These are phyloP conservation scores for Colletotrichum euphorbiae DNA, from an alignment of 2,329 filamentous ascomycete species.

Conservation along the genomic window DNA sequence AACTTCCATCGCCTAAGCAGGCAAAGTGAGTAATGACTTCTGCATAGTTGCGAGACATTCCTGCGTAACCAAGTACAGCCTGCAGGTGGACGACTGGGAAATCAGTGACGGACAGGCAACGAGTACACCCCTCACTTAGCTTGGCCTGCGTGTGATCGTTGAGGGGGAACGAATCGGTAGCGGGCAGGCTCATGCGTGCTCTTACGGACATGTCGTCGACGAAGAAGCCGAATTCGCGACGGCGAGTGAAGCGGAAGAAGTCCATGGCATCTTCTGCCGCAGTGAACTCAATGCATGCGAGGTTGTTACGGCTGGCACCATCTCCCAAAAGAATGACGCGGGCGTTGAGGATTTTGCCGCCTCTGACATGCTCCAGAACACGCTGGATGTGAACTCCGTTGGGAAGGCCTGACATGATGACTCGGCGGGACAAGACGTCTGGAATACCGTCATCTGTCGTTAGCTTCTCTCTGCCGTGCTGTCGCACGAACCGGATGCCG, in stretches of 20 bases:
- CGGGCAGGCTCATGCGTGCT: constrained; percentile 1
- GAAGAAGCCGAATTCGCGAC: constrained; percentile 32
- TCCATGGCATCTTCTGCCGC: background rate
- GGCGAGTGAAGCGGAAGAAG: constrained; percentile 1
- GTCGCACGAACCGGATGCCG: constrained; percentile 30
- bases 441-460: background rate
- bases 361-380: constrained; percentile 35
- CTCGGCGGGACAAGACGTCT: constrained; percentile 28
- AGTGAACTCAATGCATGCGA: constrained; percentile 30
- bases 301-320: background rate
- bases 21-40: constrained; percentile 26
- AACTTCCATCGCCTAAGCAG: constrained; percentile 20
- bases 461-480: constrained; percentile 8
- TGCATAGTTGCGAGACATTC: constrained; percentile 12
- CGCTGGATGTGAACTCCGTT: constrained; percentile 20
- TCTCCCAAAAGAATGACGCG: background rate
- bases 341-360: constrained; percentile 32
- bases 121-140: constrained; percentile 19
- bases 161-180: constrained; percentile 30
- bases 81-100: constrained; percentile 25
- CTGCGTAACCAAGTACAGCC: constrained; percentile 5
- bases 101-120: constrained; percentile 25
- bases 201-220: background rate
- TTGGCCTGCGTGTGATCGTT: background rate
- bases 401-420: constrained; percentile 37